Evolutionary conservation across 306 rosid genomes (phyloP), one percentile per base, ranked within the genome.

Genomic region (Fragaria ananassa): DNA sequence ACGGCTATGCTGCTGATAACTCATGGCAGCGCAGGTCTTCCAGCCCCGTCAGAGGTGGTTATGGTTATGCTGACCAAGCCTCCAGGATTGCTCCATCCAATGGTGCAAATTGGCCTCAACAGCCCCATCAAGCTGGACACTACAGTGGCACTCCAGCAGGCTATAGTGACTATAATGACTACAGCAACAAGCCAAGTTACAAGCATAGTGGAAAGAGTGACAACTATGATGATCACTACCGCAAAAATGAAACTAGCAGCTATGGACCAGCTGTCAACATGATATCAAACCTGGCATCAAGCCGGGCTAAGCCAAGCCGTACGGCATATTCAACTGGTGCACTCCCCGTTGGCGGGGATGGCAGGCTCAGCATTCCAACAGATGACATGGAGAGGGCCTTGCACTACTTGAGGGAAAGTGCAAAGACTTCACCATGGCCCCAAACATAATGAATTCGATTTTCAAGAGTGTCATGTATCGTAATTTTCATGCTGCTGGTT

Each of bases 281-380:
- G 68, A 6, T 62, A 62, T 31, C 27, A 9, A 42, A 31, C 68
- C 15, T 31, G 68, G 41, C 2, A 14, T 31, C 27, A 6, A 10
- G 75, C 50, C 68, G 72, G 70, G 45, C 3, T 35, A 81, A 56
- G 62, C 76, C 86, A 17, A 80, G 64, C 42, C 27, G 34, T 23
- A 10, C 81, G 29, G n/a, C n/a, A 21, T 74, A 85, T 83, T 47
- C 51, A 2, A 1, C 31, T 11, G 18, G 57, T 72, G 8, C 39
- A 10, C 57, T 70, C 6, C 79, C 84, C 1, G 75, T 72, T 78
- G 81, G 57, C 2, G 77, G 53, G 18, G 88, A 83, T 61, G 71
- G 68, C 21, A 82, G 19, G 5, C 76, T 89, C 19, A 82, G 82
- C 37, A 31, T 29, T 64, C 81, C 97, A 6, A 89, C 76, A 35